These are phyloP conservation scores for Boletales sp. DNA, from an alignment of 768 basidiomycete genomes.

Conservation along the genomic window DNA sequence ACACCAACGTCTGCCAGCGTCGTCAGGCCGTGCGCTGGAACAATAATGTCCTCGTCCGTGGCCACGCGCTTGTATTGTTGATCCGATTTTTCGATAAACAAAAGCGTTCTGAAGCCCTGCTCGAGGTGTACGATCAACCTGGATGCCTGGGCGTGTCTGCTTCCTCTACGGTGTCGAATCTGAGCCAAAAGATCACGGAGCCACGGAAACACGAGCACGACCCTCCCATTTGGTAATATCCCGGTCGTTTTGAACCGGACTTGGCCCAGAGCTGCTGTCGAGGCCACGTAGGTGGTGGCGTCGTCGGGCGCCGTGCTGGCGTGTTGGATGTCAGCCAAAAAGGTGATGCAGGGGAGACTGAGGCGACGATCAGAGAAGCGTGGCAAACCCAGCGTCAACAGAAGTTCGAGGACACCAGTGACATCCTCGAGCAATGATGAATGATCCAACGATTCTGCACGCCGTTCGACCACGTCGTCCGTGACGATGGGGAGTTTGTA, in stretches of 20 bases:
- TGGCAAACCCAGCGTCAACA: background rate
- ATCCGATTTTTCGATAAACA: conserved; percentile 3
- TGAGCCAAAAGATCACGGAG: conserved; percentile 1
- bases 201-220: conserved; percentile 12
- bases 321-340: background rate
- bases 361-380: conserved; percentile 8
- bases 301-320: background rate
- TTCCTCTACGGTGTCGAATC: background rate
- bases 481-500: background rate
- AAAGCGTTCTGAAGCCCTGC: conserved; percentile 5
- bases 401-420: background rate
- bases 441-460: background rate
- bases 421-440: background rate
- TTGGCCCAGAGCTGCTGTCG: conserved; percentile 1
- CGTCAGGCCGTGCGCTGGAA: background rate
- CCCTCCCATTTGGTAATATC: too few relatives aligned
- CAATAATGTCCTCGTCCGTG: background rate
- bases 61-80: conserved; percentile 18
- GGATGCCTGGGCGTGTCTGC: background rate
- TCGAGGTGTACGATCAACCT: conserved; percentile 5
- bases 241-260: background rate
- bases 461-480: background rate
- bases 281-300: background rate
- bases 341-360: conserved; percentile 11
- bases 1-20: background rate